Evolutionary conservation across 495 filamentous ascomycete species (phyloP).

Genomic region (Pseudotulostoma volvatum): DNA sequence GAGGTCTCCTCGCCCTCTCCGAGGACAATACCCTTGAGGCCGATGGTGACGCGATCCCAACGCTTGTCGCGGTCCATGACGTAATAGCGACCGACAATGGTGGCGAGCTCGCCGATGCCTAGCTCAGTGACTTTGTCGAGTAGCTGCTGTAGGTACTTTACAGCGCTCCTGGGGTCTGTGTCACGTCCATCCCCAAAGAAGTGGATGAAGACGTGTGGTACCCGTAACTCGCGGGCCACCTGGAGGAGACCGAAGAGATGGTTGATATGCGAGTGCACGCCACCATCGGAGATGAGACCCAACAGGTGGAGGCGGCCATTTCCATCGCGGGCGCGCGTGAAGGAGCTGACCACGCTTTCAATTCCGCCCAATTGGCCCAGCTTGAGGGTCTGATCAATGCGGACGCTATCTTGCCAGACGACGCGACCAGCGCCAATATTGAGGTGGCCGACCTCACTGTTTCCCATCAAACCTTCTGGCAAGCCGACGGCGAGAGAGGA

Average conservation of each 20-base stretch:
- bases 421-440: slow-evolving; percentile 97
- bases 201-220: slow-evolving; percentile 91
- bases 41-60: slow-evolving; percentile 88
- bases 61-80: slow-evolving; percentile 99
- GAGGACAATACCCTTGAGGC: slow-evolving; percentile 64
- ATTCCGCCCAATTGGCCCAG: slow-evolving; percentile 67
- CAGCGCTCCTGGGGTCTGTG: slow-evolving; percentile 85
- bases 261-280: slow-evolving; percentile 90
- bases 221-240: slow-evolving; percentile 71
- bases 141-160: slow-evolving; percentile 72
- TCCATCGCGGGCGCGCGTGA: slow-evolving; percentile 67
- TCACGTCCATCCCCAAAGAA: slow-evolving; percentile 98
- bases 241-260: slow-evolving; percentile 76
- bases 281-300: slow-evolving; percentile 83
- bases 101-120: slow-evolving; percentile 76
- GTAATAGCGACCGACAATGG: slow-evolving; percentile 89
- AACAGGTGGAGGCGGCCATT: slow-evolving; percentile 86
- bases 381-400: slow-evolving; percentile 91
- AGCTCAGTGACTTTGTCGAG: slow-evolving; percentile 64
- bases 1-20: slow-evolving; percentile 75
- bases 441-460: slow-evolving; percentile 93
- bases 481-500: slow-evolving; percentile 91
- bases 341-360: slow-evolving; percentile 57
- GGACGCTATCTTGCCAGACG: slow-evolving; percentile 98
- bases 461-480: slow-evolving; percentile 95